Evolutionary conservation across 2,329 filamentous ascomycete genomes (phyloP), one percentile per base, ranked within the genome.

Genomic region (Fonsecaea nubica): DNA sequence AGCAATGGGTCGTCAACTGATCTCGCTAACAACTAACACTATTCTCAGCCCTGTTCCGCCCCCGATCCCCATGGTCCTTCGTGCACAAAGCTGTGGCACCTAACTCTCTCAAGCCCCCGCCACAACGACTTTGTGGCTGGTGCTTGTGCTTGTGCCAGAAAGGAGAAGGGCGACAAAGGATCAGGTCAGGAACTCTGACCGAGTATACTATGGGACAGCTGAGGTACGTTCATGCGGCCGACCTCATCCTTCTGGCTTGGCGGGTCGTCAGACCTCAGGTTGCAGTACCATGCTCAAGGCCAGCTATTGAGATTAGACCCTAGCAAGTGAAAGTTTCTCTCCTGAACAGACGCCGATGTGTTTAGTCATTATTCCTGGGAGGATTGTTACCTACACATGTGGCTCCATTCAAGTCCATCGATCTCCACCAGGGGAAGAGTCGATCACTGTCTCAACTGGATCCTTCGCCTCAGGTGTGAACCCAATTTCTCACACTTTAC

Each of bases 381-480:
- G 30, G 18, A 32, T 25, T 21, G 25, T 62, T 50, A 36, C 40
- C 18, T 21, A 15, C 30, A 55, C 32, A 36, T 55, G 33, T 62
- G 35, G 50, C 50, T 62, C 48, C 57, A 13, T 50, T 21, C 48
- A 52, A 48, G 32, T 53, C 58, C 57, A 21, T 50, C 58, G 38
- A 38, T 42, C 58, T 60, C 58, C 58, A 60, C 58, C 36, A 25
- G 25, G 30, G 45, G 36, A 21, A 38, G 15, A 13, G 42, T 60
- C 45, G 30, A 38, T 53, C 45, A 15, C 58, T 60, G 58, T 60
- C 35, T 7, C 5, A 12, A 36, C 30, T 48, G 50, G 32, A 55
- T 55, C 50, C 50, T 54, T 62, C 59, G 59, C 59, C 55, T 55
- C 59, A 55, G 59, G 48, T 55, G 32, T 55, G 52, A 54, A 25